phyloP scores from a whole-genome alignment of 345 rosid species.

The Eutrema heterophyllum region DNA sequence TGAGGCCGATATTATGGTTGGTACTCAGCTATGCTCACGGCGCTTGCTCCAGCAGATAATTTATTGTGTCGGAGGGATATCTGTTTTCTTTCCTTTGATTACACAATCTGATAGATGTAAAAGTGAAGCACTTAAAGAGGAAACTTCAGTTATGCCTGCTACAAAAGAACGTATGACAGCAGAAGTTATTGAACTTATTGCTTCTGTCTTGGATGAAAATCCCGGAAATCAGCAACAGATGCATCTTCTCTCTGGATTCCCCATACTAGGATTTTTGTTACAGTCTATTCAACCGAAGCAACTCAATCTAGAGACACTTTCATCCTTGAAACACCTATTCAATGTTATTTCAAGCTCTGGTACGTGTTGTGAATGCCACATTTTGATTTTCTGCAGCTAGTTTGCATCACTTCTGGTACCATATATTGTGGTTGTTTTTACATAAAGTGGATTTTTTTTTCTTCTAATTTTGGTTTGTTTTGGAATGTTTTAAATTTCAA shows the following conservation, averaged over 20 bases:
- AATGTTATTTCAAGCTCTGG: constrained; percentile 67
- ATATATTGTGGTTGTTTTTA: background rate
- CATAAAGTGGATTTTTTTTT: background rate
- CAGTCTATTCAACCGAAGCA: constrained; percentile 84
- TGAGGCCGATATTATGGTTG: constrained; percentile 72
- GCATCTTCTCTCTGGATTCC: constrained; percentile 89
- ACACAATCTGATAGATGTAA: constrained; percentile 81
- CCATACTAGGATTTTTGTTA: constrained; percentile 79
- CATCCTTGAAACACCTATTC: constrained; percentile 86
- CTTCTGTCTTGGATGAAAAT: constrained; percentile 91
- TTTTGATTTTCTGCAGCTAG: background rate
- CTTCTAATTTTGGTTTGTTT: background rate
- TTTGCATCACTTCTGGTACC: constrained; percentile 13
- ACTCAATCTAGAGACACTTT: constrained; percentile 88
- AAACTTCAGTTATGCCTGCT: constrained; percentile 48
- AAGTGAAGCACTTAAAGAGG: constrained; percentile 50
- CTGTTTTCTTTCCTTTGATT: constrained; percentile 92
- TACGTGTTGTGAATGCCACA: constrained; percentile 35
- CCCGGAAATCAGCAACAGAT: constrained; percentile 90
- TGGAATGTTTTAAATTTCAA: background rate
- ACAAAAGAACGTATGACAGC: constrained; percentile 80
- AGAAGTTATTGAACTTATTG: constrained; percentile 89
- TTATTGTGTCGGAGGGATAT: constrained; percentile 94
- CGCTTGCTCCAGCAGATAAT: constrained; percentile 89
- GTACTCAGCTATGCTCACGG: constrained; percentile 87